Conservation (phyloP, 257 asterid genomes). For the Echium plantagineum region DNA sequence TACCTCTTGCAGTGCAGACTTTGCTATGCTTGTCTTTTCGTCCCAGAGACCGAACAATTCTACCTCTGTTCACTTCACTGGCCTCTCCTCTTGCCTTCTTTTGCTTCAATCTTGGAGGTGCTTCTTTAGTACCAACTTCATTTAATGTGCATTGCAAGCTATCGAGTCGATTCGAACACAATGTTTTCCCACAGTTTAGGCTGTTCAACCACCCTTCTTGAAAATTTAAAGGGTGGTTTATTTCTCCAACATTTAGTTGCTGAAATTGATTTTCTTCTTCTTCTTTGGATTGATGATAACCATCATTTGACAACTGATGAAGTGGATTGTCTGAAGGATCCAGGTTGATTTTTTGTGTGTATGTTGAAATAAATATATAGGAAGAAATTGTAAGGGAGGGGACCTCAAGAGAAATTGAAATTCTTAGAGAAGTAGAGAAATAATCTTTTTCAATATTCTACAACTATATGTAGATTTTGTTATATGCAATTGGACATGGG, state of each 20-base stretch:
- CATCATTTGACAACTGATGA: conserved; percentile 1
- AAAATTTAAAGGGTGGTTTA: not conserved
- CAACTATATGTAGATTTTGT: not conserved
- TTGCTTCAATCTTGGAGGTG: not conserved
- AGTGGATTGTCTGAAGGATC: conserved; percentile 14
- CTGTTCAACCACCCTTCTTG: conserved; percentile 3
- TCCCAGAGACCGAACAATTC: conserved; percentile 45
- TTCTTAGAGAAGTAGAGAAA: not conserved
- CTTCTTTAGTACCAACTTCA: conserved; percentile 1
- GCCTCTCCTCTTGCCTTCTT: conserved; percentile 2
- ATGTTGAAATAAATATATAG: no score
- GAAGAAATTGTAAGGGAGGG: not conserved
- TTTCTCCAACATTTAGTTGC: not conserved
- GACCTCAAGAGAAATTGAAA: no score
- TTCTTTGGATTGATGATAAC: not conserved
- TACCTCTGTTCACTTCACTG: conserved; percentile 9
- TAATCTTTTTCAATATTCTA: no score
- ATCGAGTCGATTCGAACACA: not conserved
- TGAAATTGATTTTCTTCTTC: conserved; percentile 5
- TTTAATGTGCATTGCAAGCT: not conserved
- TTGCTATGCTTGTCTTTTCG: conserved; percentile 87
- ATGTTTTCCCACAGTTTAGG: not conserved
- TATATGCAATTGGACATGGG: no score
- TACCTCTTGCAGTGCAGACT: conserved; percentile 69
- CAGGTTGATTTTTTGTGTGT: conserved; percentile 10